Conservation (phyloP, 441 rosid genomes). For the Isatis lusitanica region DNA sequence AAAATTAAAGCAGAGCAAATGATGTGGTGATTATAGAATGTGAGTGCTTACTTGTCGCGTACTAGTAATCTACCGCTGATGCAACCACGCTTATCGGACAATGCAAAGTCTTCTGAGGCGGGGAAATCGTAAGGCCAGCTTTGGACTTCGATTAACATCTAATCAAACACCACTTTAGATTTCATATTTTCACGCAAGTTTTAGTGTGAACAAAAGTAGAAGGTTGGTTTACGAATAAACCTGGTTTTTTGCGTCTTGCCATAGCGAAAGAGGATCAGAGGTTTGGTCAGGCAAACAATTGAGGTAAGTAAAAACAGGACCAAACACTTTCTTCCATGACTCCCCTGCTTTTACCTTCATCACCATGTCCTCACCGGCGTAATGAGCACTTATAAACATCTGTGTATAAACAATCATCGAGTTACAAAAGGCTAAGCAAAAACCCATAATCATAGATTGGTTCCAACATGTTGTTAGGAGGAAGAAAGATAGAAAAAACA, state of each 20-base stretch:
- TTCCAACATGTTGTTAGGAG: background rate
- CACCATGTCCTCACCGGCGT: conserved; percentile 79
- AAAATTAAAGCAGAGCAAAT: conserved; percentile 5
- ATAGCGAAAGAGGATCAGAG: conserved; percentile 50
- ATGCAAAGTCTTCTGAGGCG: conserved; percentile 62
- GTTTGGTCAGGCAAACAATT: conserved; percentile 45
- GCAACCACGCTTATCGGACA: conserved; percentile 56
- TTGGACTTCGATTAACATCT: conserved; percentile 63
- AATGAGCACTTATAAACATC: conserved; percentile 91
- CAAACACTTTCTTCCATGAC: conserved; percentile 86
- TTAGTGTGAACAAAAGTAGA: background rate
- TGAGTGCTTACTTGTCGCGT: conserved; percentile 53
- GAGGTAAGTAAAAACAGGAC: conserved; percentile 72
- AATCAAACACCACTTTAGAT: conserved; percentile 12
- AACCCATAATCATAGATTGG: background rate
- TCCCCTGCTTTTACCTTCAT: conserved; percentile 58
- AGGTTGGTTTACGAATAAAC: conserved; percentile 30
- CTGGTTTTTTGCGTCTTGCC: conserved; percentile 84
- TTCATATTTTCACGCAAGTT: background rate
- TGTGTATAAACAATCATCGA: conserved; percentile 18
- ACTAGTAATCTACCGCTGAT: conserved; percentile 65
- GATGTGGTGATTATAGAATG: background rate
- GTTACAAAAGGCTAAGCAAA: conserved; percentile 1
- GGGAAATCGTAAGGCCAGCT: conserved; percentile 86
- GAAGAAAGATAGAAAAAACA: conserved; percentile 28